Conservation (phyloP, 805 yeast genomes). For the Pichia californica region DNA sequence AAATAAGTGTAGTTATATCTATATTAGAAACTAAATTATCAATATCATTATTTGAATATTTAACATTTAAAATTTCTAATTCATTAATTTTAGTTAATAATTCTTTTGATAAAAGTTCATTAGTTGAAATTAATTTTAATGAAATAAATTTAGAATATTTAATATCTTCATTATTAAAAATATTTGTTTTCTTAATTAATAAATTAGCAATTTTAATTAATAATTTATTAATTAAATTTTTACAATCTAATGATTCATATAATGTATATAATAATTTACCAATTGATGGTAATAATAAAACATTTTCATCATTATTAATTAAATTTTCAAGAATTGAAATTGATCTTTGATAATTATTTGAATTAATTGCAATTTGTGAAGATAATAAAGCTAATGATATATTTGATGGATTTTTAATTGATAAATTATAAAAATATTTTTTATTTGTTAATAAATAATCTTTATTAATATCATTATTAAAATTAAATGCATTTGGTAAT, state of each 20-base stretch:
- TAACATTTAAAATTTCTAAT: conserved; percentile 14
- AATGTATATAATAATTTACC: conserved; percentile 43
- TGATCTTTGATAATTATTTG: conserved; percentile 30
- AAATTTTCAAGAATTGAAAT: conserved; percentile 31
- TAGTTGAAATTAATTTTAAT: conserved; percentile 33
- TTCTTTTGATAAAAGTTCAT: conserved; percentile 25
- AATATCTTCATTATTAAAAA: conserved; percentile 14
- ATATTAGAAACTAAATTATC: conserved; percentile 25
- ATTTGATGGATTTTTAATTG: conserved; percentile 24
- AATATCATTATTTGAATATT: conserved; percentile 16
- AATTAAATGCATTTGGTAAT: conserved; percentile 15
- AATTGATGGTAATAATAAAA: conserved; percentile 37
- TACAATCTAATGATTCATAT: conserved; percentile 40
- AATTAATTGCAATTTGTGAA: conserved; percentile 28
- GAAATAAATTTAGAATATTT: conserved; percentile 30
- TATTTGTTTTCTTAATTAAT: conserved; percentile 6
- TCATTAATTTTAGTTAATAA: conserved; percentile 22
- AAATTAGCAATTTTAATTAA: conserved; percentile 27
- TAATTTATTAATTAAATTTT: conserved; percentile 27
- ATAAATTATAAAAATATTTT: conserved; percentile 32
- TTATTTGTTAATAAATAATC: not conserved
- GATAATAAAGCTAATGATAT: conserved; percentile 29
- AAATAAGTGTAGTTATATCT: conserved; percentile 27
- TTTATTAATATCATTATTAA: not conserved
- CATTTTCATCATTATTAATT: conserved; percentile 4